A percentile compares a stretch with the other conserved stretches of the same genome.
Evolutionary conservation across 1,284 basidiomycete genomes (phyloP).

Genomic region (Naganishia cerealis): DNA sequence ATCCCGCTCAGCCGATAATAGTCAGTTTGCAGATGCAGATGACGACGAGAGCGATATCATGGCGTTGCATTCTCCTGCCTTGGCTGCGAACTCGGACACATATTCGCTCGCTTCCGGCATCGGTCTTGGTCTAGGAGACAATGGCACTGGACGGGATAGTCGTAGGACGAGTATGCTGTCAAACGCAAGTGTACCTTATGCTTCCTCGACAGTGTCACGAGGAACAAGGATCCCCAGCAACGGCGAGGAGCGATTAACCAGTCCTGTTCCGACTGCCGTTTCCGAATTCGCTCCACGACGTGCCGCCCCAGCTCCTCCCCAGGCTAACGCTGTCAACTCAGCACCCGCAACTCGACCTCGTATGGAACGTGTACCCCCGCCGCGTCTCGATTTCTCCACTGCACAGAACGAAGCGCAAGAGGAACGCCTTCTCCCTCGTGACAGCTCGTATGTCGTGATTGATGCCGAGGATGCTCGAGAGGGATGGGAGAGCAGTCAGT

Average conservation of each 20-base stretch:
- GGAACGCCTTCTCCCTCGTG: constrained; percentile 24
- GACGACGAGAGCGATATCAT: constrained; percentile 55
- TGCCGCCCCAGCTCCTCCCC: constrained; percentile 16
- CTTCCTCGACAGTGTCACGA: constrained; percentile 18
- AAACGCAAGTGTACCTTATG: constrained; percentile 18
- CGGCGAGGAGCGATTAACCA: constrained; percentile 22
- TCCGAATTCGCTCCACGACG: constrained; percentile 24
- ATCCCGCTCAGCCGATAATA: constrained; percentile 42
- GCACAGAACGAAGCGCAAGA: constrained; percentile 3
- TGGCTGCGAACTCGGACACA: constrained; percentile 40
- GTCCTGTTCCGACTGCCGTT: not conserved
- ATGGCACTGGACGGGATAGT: constrained; percentile 16
- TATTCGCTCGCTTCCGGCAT: constrained; percentile 35
- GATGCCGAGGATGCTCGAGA: constrained; percentile 25
- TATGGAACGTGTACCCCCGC: constrained; percentile 24
- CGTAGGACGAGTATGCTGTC: constrained; percentile 26
- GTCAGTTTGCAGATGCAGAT: constrained; percentile 61
- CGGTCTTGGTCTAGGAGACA: constrained; percentile 44
- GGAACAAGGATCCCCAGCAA: constrained; percentile 22
- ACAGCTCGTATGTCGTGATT: constrained; percentile 27
- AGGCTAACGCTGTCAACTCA: not conserved
- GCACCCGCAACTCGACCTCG: constrained; percentile 5
- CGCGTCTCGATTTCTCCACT: constrained; percentile 13
- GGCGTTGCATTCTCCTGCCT: constrained; percentile 27
- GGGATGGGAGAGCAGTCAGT: constrained; percentile 28